Conservation (phyloP, 2,329 filamentous ascomycete genomes). For the Clarireedia paspali region DNA sequence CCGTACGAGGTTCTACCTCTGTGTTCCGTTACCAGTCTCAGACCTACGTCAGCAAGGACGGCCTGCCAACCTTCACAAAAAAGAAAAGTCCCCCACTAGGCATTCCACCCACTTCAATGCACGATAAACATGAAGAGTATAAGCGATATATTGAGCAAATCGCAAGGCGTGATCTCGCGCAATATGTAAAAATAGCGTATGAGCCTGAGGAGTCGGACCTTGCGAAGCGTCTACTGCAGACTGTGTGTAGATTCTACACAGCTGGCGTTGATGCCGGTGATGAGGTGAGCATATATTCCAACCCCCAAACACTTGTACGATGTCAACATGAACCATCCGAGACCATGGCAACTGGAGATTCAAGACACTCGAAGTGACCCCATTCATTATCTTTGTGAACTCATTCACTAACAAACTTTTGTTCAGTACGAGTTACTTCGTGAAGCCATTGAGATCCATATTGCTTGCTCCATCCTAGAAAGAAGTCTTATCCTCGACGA, state of each 20-base stretch:
- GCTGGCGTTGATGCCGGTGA: slow-evolving; percentile 16
- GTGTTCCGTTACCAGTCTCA: slow-evolving; percentile 21
- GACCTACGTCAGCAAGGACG: slow-evolving; percentile 11
- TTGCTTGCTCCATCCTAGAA: slow-evolving; percentile 24
- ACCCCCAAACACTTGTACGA: background rate
- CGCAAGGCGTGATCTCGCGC: slow-evolving; percentile 18
- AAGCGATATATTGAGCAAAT: slow-evolving; percentile 22
- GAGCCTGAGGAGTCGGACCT: slow-evolving; percentile 21
- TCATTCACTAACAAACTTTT: background rate
- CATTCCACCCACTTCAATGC: slow-evolving; percentile 23
- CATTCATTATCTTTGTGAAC: background rate
- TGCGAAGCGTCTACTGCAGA: slow-evolving; percentile 19
- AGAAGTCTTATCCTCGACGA: slow-evolving; percentile 25
- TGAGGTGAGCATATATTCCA: slow-evolving; percentile 17
- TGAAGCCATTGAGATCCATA: slow-evolving; percentile 26
- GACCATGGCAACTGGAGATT: background rate
- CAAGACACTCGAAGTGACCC: background rate
- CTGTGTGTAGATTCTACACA: slow-evolving; percentile 19
- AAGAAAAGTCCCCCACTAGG: slow-evolving; percentile 25
- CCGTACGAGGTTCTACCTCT: slow-evolving; percentile 16
- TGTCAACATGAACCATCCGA: background rate
- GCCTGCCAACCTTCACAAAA: slow-evolving; percentile 14
- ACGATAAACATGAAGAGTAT: slow-evolving; percentile 24
- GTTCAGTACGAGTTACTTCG: slow-evolving; percentile 24
- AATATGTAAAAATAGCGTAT: slow-evolving; percentile 22